Evolutionary conservation across 2,329 filamentous ascomycete genomes (phyloP).

Genomic region (Neospermospora avenae): DNA sequence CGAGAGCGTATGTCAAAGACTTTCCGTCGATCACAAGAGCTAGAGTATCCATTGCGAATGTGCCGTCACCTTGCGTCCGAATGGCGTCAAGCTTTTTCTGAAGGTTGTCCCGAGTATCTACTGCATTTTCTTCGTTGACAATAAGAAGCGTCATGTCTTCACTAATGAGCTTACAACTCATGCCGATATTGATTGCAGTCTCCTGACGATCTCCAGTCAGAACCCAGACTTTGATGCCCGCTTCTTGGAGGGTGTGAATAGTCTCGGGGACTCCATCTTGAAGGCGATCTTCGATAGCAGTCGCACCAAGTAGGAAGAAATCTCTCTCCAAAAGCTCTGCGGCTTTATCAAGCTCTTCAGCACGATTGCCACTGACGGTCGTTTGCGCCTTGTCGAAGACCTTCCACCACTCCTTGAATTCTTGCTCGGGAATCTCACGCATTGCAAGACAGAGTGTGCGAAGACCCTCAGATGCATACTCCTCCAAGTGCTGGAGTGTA

Average conservation of each 20-base stretch:
- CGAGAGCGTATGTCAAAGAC: constrained; percentile 87
- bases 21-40: constrained; percentile 96
- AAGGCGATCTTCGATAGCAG: constrained; percentile 93
- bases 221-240: constrained; percentile 98
- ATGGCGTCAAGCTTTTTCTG: constrained; percentile 93
- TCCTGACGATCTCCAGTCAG: constrained; percentile 96
- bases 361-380: constrained; percentile 86
- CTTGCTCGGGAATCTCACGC: constrained; percentile 86
- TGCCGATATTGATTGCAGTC: constrained; percentile 98
- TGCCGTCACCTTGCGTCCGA: constrained; percentile 72
- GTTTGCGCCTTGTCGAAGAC: constrained; percentile 86
- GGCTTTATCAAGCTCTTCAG: constrained; percentile 94
- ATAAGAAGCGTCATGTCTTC: constrained; percentile 99
- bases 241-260: constrained; percentile 93
- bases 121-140: constrained; percentile 82
- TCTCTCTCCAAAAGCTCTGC: constrained; percentile 93
- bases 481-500: constrained; percentile 94
- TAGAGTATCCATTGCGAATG: constrained; percentile 77
- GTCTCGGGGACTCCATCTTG: constrained; percentile 98
- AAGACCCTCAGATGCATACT: constrained; percentile 94
- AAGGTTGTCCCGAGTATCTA: constrained; percentile 80
- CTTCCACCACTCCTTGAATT: constrained; percentile 82
- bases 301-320: constrained; percentile 87
- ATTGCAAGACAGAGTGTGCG: constrained; percentile 92
- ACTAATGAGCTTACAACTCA: constrained; percentile 97